These are phyloP conservation scores for Curvularia spicifera DNA, from an alignment of 2,329 filamentous ascomycete genomes.

Conservation along the genomic window DNA sequence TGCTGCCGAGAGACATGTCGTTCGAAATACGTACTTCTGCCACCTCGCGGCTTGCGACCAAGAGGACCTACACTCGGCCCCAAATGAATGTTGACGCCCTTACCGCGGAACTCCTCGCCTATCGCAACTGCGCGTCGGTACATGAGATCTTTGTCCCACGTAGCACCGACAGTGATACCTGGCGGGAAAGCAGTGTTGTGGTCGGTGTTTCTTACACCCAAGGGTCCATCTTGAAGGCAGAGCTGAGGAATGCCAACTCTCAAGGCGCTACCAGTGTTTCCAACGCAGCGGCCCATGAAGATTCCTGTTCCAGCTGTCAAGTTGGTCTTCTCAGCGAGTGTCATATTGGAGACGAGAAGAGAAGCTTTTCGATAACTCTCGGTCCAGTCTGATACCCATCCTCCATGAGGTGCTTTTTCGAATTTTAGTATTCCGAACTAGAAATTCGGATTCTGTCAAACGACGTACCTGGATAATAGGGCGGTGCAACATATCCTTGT, in stretches of 20 bases:
- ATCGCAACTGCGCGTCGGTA: slow-evolving; percentile 71
- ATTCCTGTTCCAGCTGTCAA: slow-evolving; percentile 74
- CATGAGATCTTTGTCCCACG: slow-evolving; percentile 75
- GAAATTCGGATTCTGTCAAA: neutral
- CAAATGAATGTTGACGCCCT: slow-evolving; percentile 74
- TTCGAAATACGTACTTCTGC: slow-evolving; percentile 56
- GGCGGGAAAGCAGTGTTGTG: slow-evolving; percentile 78
- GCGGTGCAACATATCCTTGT: slow-evolving; percentile 50
- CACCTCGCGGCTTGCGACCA: slow-evolving; percentile 67
- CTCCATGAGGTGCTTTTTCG: slow-evolving; percentile 66
- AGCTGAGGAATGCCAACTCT: slow-evolving; percentile 75
- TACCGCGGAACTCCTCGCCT: slow-evolving; percentile 74
- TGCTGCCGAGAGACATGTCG: neutral
- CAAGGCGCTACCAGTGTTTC: slow-evolving; percentile 74
- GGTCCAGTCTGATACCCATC: slow-evolving; percentile 72
- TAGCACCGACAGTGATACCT: slow-evolving; percentile 78
- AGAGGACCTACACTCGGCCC: slow-evolving; percentile 74
- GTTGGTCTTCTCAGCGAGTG: slow-evolving; percentile 80
- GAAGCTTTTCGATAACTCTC: slow-evolving; percentile 74
- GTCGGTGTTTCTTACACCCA: slow-evolving; percentile 75
- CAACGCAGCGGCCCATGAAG: slow-evolving; percentile 74
- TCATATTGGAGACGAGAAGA: slow-evolving; percentile 74
- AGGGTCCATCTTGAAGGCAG: slow-evolving; percentile 67
- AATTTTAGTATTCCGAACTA: slow-evolving; percentile 2
- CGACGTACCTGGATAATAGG: slow-evolving; percentile 68